phyloP scores from a whole-genome alignment of 2,329 filamentous ascomycete genomes.

The Alternaria conjuncta region DNA sequence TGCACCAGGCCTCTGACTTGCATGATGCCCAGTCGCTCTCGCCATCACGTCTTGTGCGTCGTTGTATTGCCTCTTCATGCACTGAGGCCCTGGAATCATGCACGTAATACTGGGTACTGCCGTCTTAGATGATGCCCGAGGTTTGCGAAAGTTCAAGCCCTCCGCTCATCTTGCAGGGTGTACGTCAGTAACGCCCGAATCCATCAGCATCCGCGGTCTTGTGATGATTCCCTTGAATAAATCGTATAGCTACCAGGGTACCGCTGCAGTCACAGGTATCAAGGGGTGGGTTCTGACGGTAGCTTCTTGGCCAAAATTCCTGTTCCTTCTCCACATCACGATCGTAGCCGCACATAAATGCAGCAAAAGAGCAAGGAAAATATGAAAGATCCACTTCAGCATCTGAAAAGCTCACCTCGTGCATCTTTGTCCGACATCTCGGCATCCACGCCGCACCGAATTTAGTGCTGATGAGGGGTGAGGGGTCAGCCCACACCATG shows the following conservation, averaged over 20 bases:
- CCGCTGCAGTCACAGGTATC: conserved; percentile 1
- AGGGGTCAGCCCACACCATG: conserved; percentile 15
- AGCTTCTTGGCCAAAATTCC: neutral
- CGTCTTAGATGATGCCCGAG: conserved; percentile 24
- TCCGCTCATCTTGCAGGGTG: conserved; percentile 13
- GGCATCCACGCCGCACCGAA: neutral
- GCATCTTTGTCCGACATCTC: neutral
- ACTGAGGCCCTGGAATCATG: conserved; percentile 23
- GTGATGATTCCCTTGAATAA: neutral
- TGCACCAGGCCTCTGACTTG: conserved; percentile 39
- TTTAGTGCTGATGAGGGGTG: conserved; percentile 8
- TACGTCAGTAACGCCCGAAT: neutral
- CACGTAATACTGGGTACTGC: conserved; percentile 24
- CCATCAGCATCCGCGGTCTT: neutral
- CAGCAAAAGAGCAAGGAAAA: neutral
- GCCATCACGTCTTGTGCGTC: conserved; percentile 20
- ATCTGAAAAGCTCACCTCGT: neutral
- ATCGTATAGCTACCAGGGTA: conserved; percentile 10
- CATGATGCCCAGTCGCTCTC: conserved; percentile 41
- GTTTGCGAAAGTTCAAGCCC: conserved; percentile 16
- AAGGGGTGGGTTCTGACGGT: neutral
- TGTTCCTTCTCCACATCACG: neutral
- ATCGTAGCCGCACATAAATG: neutral
- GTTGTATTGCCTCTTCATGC: conserved; percentile 24
- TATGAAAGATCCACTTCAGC: neutral